Conservation (phyloP, 352 stramenopile genomes). For the Globisporangium middletonii region DNA sequence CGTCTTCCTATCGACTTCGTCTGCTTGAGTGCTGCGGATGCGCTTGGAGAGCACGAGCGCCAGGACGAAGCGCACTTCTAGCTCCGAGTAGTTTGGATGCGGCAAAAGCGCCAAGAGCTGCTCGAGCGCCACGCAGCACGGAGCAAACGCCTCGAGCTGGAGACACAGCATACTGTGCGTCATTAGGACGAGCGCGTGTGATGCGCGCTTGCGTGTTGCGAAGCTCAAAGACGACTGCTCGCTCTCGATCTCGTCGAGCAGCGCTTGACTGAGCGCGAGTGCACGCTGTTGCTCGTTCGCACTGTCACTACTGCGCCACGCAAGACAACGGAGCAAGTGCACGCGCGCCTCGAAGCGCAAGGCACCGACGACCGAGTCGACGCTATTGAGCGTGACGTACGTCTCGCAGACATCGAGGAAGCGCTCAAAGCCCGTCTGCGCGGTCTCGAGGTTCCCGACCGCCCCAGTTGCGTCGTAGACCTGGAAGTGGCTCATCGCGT, state of each 20-base stretch:
- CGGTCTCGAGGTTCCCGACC: constrained; percentile 31
- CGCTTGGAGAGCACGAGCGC: constrained; percentile 15
- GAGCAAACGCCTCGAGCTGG: constrained; percentile 13
- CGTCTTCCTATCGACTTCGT: constrained; percentile 3
- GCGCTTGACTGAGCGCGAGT: background rate
- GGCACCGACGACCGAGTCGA: constrained; percentile 10
- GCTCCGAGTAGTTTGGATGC: constrained; percentile 15
- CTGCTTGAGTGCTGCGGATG: background rate
- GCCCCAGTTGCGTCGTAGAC: constrained; percentile 46
- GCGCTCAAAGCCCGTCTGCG: constrained; percentile 34
- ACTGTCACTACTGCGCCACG: constrained; percentile 23
- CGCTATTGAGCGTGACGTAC: background rate
- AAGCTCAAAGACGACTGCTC: background rate
- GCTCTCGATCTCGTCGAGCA: background rate
- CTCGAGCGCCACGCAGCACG: constrained; percentile 17
- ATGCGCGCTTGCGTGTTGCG: background rate
- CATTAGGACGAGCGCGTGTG: constrained; percentile 17
- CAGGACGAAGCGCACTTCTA: constrained; percentile 34
- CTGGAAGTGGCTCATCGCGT: constrained; percentile 44
- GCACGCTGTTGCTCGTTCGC: constrained; percentile 7
- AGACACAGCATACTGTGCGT: constrained; percentile 36
- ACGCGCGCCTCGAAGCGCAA: constrained; percentile 25
- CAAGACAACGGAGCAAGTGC: constrained; percentile 32
- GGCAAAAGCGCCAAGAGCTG: constrained; percentile 15
- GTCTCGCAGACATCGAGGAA: constrained; percentile 15